Evolutionary conservation across 2,329 filamentous ascomycete species (phyloP), one percentile per base, ranked within the genome.

Genomic region (Ophiocordyceps camponoti-leonardi): DNA sequence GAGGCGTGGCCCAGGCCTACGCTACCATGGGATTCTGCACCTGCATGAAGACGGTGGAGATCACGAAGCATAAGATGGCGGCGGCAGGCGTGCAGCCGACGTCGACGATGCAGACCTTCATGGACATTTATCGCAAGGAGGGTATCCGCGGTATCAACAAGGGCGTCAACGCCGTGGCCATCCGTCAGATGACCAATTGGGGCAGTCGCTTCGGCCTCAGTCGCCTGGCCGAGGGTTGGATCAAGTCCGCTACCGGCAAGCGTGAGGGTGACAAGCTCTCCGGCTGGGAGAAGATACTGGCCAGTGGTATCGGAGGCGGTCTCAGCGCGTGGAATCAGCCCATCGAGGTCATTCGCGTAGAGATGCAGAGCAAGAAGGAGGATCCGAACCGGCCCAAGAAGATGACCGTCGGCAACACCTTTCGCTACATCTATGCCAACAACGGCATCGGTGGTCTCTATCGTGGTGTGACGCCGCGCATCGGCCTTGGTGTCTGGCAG

Each of bases 11-110:
- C 42, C 92, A 98, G 71, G 92, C 92, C 49, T 98, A 98, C 65
- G 92, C 92, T 53, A 98, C 92, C 64, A 98, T 98, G 90, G 92
- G 92, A 55, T 98, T 98, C 80, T 98, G 92, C 71, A 98, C 92
- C 50, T 98, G 92, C 78, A 98, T 98, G 92, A 98, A 98, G 81
- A 98, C 92, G 52, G 92, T 96, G 54, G 92, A 98, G 68, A 98
- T 98, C 68, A 98, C 92, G 61, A 93, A 95, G 71, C 83, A 92
- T 75, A 96, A 96, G 77, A 73, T 92, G 60, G 87, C 86, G 14
- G 81, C 86, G 31, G 54, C 79, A 41, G 92, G 92, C 56, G 78
- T 81, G 53, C 86, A 86, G 70, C 85, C 86, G 22, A 84, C 79
- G n/a, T 80, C 86, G 58, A 96, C 92, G 53, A 93, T 94, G 65